A percentile compares a stretch with the other conserved stretches of the same genome.
phyloP scores from a whole-genome alignment of 164 flowering plant genomes.

The Chimonanthus salicifolius region DNA sequence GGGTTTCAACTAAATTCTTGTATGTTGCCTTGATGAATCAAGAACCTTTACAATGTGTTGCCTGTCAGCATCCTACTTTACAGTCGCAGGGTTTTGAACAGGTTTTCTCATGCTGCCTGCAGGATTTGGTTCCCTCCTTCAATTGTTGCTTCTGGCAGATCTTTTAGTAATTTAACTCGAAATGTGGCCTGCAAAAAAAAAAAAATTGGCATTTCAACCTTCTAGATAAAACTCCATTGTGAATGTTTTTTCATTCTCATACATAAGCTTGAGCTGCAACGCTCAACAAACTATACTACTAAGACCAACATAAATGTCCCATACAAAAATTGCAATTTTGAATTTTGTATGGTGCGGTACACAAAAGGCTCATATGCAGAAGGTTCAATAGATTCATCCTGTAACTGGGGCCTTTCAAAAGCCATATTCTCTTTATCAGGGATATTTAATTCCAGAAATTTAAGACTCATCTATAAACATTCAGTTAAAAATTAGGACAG shows the following conservation, averaged over 20 bases:
- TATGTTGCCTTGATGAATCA: not conserved
- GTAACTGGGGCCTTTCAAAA: no score
- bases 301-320: no score
- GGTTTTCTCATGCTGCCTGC: conserved; percentile 26
- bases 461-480: no score
- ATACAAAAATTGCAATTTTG: no score
- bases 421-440: no score
- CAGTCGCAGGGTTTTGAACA: conserved; percentile 12
- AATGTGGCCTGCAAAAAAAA: conserved; percentile 43
- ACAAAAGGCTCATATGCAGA: no score
- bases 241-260: not conserved
- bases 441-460: no score
- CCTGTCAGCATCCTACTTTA: conserved; percentile 23
- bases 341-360: no score
- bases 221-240: not conserved
- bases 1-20: not conserved
- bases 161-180: conserved; percentile 59
- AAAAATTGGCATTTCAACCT: not conserved
- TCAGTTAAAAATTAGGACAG: no score
- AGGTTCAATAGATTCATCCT: no score
- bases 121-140: conserved; percentile 24
- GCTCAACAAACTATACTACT: not conserved
- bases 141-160: conserved; percentile 19
- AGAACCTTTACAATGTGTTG: not conserved
- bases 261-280: not conserved